phyloP scores from a whole-genome alignment of 1,139 yeast genomes.

The Protomyces gravidus region DNA sequence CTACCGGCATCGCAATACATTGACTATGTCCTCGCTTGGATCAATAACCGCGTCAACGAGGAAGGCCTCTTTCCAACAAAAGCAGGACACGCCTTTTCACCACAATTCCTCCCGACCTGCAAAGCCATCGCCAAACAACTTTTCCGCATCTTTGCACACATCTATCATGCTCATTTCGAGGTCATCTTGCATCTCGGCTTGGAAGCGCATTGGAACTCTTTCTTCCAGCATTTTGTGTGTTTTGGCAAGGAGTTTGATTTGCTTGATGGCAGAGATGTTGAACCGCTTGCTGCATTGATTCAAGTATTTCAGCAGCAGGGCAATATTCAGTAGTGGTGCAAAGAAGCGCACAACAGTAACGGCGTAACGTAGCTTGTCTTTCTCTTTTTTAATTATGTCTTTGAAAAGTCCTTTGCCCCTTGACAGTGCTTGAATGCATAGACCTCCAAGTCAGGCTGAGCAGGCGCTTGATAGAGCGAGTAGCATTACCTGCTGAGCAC shows the following conservation, averaged over 20 bases:
- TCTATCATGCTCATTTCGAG: constrained; percentile 91
- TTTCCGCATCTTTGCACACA: constrained; percentile 95
- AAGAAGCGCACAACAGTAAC: too few species aligned
- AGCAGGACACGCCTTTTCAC: constrained; percentile 78
- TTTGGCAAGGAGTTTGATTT: constrained; percentile 79
- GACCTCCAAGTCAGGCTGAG: too few species aligned
- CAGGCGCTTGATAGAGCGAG: too few species aligned
- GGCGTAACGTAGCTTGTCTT: too few species aligned
- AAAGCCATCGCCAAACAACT: constrained; percentile 84
- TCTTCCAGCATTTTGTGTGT: constrained; percentile 91
- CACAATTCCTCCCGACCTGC: constrained; percentile 72
- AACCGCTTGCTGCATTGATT: constrained; percentile 71
- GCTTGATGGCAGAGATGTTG: constrained; percentile 71
- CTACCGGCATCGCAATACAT: constrained; percentile 91
- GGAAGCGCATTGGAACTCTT: constrained; percentile 98
- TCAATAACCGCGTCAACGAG: constrained; percentile 78
- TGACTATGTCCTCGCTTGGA: constrained; percentile 88
- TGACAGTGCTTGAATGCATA: too few species aligned
- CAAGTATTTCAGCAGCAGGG: constrained; percentile 77
- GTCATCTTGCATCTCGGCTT: constrained; percentile 79
- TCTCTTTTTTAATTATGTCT: too few species aligned
- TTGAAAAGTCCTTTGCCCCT: too few species aligned
- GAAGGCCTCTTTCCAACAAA: constrained; percentile 88
- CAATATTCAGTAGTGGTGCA: constrained; percentile 50
- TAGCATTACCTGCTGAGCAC: too few species aligned